Percentiles rank a stretch among this genome's conserved stretches.
Evolutionary conservation across 2,329 filamentous ascomycete genomes (phyloP).

Genomic region (Colletotrichum sp.): DNA sequence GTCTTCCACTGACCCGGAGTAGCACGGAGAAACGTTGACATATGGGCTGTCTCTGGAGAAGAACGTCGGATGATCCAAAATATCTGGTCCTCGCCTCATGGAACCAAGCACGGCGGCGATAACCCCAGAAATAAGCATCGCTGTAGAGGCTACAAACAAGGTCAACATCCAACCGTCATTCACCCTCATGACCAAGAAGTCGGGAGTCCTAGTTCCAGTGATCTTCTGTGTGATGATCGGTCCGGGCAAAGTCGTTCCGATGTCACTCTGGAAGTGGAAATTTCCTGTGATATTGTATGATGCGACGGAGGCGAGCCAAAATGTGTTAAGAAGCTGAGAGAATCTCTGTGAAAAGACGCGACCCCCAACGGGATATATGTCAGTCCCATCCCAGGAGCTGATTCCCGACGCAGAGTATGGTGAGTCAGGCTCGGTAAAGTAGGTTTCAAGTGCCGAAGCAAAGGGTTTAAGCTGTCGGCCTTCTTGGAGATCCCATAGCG

Average conservation of each 20-base stretch:
- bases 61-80: conserved; percentile 26
- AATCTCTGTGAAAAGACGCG: neutral
- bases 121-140: neutral
- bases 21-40: neutral
- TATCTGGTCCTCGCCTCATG: conserved; percentile 30
- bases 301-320: neutral
- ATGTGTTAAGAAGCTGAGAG: neutral
- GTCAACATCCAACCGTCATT: neutral
- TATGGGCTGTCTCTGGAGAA: neutral
- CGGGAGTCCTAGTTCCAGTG: neutral
- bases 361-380: neutral
- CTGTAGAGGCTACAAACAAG: neutral
- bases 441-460: neutral
- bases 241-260: neutral
- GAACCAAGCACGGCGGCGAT: conserved; percentile 25
- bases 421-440: neutral
- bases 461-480: neutral
- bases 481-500: neutral
- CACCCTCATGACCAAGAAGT: neutral
- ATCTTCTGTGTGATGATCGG: neutral
- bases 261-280: neutral
- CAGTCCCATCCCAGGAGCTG: neutral
- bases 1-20: neutral
- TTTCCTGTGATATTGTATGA: neutral
- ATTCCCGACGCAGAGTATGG: neutral